Evolutionary conservation across 2,329 filamentous ascomycete species (phyloP), one percentile per base, ranked within the genome.

Genomic region (Lasiodiplodia theobromae): DNA sequence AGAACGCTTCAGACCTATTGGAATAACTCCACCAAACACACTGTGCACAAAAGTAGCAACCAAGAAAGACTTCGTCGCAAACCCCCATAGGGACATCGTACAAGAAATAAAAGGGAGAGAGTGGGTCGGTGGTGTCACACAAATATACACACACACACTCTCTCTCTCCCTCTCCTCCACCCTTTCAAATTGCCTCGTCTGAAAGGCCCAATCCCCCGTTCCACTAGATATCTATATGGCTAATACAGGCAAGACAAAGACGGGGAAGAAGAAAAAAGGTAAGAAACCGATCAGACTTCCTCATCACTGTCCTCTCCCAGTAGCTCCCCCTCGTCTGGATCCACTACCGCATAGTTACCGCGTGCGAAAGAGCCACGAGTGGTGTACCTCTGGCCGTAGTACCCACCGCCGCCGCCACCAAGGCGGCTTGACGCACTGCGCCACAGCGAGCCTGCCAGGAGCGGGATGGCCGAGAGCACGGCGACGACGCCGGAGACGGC

Each of bases 231-330:
- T 47, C 57, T 47, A 37, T 64, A 31, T 64, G 34, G 37, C 14
- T 64, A 49, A 51, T 52, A 64, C 60, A 53, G 10, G n/a, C 31
- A 31, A 16, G 31, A 34, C 31, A 16, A 8, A 25, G 14, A 23
- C 6, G 34, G 10, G 23, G 28, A 34, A 18, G 40, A 38, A 25
- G 18, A 64, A 52, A 40, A n/a, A 47, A 10, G 23, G 10, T 31
- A 11, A 25, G 23, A 25, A 21, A 64, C 51, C 23, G 31, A 64
- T 71, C 77, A 89, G 60, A 91, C 92, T 70, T 97, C 95, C 76
- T 97, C 94, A 72, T 97, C 95, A 73, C 93, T 94, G 69, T 97
- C 94, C 73, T 97, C 95, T 0, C 96, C 96, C 44, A 99, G 82
- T 73, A 99, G 83, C 83, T 98, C 95, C 60, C 95, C 95, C 78